Evolutionary conservation across 1,284 basidiomycete genomes (phyloP).

Genomic region (Ganoderma lucidum): DNA sequence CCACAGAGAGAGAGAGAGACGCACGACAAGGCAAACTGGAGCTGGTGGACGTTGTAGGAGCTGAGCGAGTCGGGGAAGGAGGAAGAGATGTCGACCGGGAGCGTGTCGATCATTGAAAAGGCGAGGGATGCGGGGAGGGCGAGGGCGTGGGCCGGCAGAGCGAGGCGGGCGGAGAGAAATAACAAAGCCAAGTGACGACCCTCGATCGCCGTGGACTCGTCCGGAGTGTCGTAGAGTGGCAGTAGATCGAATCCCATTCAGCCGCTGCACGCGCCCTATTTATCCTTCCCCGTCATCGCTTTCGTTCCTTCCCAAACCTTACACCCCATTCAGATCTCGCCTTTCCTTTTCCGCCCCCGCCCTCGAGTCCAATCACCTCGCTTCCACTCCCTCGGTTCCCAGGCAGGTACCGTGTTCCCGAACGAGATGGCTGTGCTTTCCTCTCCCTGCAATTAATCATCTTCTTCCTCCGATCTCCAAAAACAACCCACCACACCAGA

Average conservation of each 20-base stretch:
- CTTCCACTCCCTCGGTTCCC: constrained; percentile 30
- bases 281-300: constrained; percentile 36
- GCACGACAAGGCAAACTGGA: constrained; percentile 56
- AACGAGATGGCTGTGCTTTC: constrained; percentile 33
- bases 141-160: constrained; percentile 23
- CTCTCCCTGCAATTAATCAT: constrained; percentile 35
- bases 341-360: constrained; percentile 31
- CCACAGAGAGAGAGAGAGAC: constrained; percentile 33
- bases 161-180: constrained; percentile 20
- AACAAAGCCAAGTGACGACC: constrained; percentile 18
- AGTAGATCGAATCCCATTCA: constrained; percentile 34
- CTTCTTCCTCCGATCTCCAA: constrained; percentile 29
- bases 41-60: constrained; percentile 68
- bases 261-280: constrained; percentile 32
- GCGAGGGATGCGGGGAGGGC: constrained; percentile 24
- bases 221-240: constrained; percentile 32
- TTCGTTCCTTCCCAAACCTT: constrained; percentile 28
- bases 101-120: constrained; percentile 44
- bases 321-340: constrained; percentile 25
- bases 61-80: constrained; percentile 51
- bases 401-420: constrained; percentile 32
- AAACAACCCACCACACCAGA: constrained; percentile 25
- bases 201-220: constrained; percentile 32
- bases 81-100: constrained; percentile 42
- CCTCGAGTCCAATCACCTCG: constrained; percentile 32